A percentile compares a stretch with the other conserved stretches of the same genome.
phyloP scores from a whole-genome alignment of 306 rosid genomes.

The Elaeagnus macrophylla region DNA sequence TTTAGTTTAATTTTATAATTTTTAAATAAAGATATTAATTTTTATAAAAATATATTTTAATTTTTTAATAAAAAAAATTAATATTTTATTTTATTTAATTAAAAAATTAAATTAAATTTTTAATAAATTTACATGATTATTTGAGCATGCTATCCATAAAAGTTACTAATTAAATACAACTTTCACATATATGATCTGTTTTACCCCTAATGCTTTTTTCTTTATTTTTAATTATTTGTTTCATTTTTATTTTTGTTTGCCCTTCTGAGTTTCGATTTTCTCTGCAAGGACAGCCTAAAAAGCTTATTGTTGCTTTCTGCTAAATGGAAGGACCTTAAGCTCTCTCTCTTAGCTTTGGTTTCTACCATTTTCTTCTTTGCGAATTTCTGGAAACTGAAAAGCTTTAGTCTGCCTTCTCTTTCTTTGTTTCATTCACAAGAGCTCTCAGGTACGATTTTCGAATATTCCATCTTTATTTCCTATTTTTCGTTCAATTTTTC shows the following conservation, averaged over 20 bases:
- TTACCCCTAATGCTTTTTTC: constrained; percentile 27
- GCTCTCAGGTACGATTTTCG: constrained; percentile 28
- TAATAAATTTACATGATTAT: no score
- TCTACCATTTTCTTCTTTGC: constrained; percentile 22
- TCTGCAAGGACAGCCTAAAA: constrained; percentile 30
- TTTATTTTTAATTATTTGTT: neutral
- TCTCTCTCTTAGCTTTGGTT: constrained; percentile 17
- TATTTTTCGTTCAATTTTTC: neutral
- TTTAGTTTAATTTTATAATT: no score
- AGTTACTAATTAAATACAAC: no score
- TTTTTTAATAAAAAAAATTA: no score
- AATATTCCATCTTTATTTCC: constrained; percentile 9
- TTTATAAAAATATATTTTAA: no score
- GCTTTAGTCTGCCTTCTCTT: constrained; percentile 19
- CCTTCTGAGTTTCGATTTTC: constrained; percentile 25
- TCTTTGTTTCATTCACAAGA: constrained; percentile 29
- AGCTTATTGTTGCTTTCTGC: constrained; percentile 69
- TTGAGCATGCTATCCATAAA: no score
- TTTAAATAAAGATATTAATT: no score
- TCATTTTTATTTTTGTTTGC: no score
- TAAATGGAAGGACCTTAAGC: constrained; percentile 70
- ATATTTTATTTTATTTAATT: no score
- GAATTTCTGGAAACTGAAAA: constrained; percentile 6
- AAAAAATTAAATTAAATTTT: no score
- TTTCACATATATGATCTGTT: constrained; percentile 18